These are phyloP conservation scores for Phytophthora quininea DNA, from an alignment of 352 stramenopile species.

Conservation along the genomic window DNA sequence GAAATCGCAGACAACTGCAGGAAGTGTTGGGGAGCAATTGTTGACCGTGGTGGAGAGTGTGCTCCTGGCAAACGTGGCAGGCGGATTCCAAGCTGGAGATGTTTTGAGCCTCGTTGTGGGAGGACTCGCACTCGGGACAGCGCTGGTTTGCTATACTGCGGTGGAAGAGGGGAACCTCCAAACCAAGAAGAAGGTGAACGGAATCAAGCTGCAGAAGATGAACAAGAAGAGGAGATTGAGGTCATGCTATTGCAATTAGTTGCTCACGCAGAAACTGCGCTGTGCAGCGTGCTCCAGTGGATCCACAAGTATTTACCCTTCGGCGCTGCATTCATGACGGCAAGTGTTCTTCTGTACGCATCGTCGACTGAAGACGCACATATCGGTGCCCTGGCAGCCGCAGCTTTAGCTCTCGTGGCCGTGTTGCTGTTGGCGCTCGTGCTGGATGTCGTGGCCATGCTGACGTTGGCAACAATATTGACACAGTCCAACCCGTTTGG, in stretches of 20 bases:
- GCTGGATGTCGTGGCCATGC: constrained; percentile 43
- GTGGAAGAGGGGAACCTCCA: not conserved
- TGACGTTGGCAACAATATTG: constrained; percentile 41
- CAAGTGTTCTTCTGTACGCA: constrained; percentile 42
- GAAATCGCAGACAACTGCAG: constrained; percentile 13
- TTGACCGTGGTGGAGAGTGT: constrained; percentile 33
- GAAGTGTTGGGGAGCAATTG: constrained; percentile 37
- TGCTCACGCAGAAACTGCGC: constrained; percentile 46
- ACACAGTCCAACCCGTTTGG: constrained; percentile 56
- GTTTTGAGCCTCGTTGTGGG: constrained; percentile 44
- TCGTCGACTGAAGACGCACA: constrained; percentile 5
- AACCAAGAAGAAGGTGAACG: not conserved
- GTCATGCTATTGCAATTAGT: constrained; percentile 56
- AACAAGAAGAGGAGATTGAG: constrained; percentile 16
- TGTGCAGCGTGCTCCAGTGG: constrained; percentile 45
- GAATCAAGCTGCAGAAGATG: constrained; percentile 2
- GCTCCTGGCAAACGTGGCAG: constrained; percentile 38
- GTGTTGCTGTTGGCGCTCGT: constrained; percentile 57
- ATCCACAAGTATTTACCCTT: constrained; percentile 49
- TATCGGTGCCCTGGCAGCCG: constrained; percentile 18
- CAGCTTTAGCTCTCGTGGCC: constrained; percentile 47
- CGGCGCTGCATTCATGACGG: constrained; percentile 51
- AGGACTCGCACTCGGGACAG: constrained; percentile 37
- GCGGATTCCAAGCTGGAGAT: constrained; percentile 36
- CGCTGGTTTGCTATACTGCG: constrained; percentile 30